Percentiles rank a stretch among this genome's conserved stretches.
Evolutionary conservation across 768 basidiomycete genomes (phyloP).

Genomic region (Cystobasidiopsis lactophilus): DNA sequence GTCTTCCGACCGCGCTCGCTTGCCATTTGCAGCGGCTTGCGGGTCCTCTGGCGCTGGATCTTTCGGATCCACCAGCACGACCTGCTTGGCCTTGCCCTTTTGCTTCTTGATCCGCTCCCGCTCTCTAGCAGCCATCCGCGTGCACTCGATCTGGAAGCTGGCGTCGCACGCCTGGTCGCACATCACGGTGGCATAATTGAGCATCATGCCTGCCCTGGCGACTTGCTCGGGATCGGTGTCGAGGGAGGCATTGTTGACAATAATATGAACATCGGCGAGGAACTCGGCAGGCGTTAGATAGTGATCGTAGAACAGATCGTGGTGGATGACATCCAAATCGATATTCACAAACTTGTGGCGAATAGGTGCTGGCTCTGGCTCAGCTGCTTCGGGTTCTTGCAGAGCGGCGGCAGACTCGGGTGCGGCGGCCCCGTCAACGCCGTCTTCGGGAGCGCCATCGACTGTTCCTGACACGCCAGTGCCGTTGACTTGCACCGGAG

Average conservation of each 20-base stretch:
- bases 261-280: constrained; percentile 36
- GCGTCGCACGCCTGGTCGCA: constrained; percentile 69
- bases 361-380: constrained; percentile 3
- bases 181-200: constrained; percentile 52
- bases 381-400: background rate
- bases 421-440: background rate
- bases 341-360: constrained; percentile 42
- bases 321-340: constrained; percentile 79
- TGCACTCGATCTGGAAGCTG: constrained; percentile 57
- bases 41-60: constrained; percentile 20
- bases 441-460: background rate
- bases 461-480: too few relatives aligned
- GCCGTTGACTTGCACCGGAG: background rate
- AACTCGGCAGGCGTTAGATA: constrained; percentile 79
- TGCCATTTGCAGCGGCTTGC: constrained; percentile 1
- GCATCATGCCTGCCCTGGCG: constrained; percentile 69
- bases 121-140: constrained; percentile 47
- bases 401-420: background rate
- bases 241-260: constrained; percentile 38
- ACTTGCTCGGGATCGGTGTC: constrained; percentile 66
- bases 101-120: constrained; percentile 31
- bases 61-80: constrained; percentile 30
- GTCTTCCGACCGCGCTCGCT: background rate
- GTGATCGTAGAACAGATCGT: constrained; percentile 54
- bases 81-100: constrained; percentile 27